Evolutionary conservation across 2,329 filamentous ascomycete species (phyloP).

Genomic region (Curvularia eragrostidis): DNA sequence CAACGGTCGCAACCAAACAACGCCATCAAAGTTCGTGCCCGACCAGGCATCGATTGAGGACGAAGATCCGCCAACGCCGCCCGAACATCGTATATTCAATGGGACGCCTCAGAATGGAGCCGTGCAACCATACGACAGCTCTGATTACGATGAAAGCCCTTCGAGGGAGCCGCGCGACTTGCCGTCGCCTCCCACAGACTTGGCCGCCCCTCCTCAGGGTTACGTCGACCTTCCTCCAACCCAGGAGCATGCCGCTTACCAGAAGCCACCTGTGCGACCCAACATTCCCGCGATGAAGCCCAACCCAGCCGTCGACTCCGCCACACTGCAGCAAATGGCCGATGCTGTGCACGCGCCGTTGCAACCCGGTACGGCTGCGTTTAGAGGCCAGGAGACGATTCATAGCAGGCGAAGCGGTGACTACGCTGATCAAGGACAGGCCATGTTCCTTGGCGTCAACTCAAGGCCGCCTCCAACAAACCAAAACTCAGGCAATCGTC

Average conservation of each 20-base stretch:
- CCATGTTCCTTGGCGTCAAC: constrained; percentile 51
- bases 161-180: constrained; percentile 37
- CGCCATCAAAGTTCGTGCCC: constrained; percentile 51
- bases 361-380: constrained; percentile 47
- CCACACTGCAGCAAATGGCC: constrained; percentile 80
- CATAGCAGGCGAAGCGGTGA: constrained; percentile 45
- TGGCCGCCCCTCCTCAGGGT: constrained; percentile 63
- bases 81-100: constrained; percentile 45
- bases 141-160: constrained; percentile 41
- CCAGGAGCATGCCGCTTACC: constrained; percentile 77
- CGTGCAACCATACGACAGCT: constrained; percentile 35
- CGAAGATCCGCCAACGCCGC: constrained; percentile 51
- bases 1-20: constrained; percentile 52
- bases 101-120: constrained; percentile 26
- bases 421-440: constrained; percentile 29
- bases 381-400: constrained; percentile 45
- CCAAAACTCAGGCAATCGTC: constrained; percentile 46
- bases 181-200: constrained; percentile 46
- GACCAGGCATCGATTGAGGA: constrained; percentile 41
- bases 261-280: constrained; percentile 72
- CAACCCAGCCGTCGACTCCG: constrained; percentile 82
- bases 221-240: constrained; percentile 80
- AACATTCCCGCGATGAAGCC: constrained; percentile 78
- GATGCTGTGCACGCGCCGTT: constrained; percentile 66
- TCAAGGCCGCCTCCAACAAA: constrained; percentile 64